phyloP scores from a whole-genome alignment of 805 yeast genomes.

The Torulaspora franciscae region DNA sequence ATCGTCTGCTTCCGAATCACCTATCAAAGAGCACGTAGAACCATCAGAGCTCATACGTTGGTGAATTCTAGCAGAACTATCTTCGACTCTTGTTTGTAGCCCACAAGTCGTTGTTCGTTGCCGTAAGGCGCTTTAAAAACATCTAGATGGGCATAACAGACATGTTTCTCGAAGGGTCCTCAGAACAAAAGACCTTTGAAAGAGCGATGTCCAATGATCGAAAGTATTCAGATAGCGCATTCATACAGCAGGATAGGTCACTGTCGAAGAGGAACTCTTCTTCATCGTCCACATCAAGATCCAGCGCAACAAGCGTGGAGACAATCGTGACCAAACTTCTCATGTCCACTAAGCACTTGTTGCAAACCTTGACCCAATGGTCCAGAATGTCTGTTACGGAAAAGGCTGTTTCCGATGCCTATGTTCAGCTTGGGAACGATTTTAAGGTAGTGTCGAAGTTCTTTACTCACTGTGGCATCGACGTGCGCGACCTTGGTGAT shows the following conservation, averaged over 20 bases:
- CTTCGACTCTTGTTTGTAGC: background rate
- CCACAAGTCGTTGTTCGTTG: background rate
- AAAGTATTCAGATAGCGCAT: background rate
- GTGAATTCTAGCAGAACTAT: background rate
- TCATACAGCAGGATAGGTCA: background rate
- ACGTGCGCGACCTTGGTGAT: slow-evolving; percentile 78
- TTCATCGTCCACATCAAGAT: slow-evolving; percentile 16
- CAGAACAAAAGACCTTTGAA: background rate
- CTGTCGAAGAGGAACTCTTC: slow-evolving; percentile 14
- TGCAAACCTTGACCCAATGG: slow-evolving; percentile 90
- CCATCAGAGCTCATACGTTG: slow-evolving; percentile 16
- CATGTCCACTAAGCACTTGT: slow-evolving; percentile 80
- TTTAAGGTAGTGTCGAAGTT: slow-evolving; percentile 81
- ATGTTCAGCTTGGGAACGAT: slow-evolving; percentile 89
- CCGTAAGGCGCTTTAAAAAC: background rate
- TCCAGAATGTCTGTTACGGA: slow-evolving; percentile 76
- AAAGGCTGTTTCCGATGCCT: slow-evolving; percentile 79
- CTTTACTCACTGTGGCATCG: slow-evolving; percentile 72
- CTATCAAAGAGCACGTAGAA: slow-evolving; percentile 18
- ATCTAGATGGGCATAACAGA: background rate
- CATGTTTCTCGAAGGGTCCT: background rate
- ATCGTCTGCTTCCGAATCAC: slow-evolving; percentile 29
- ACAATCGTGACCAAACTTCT: slow-evolving; percentile 72
- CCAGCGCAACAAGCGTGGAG: slow-evolving; percentile 53
- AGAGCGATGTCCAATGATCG: background rate